Base-by-base conservation (phyloP, 2,329 filamentous ascomycete species). In the Pestalotiopsis sp. region DNA sequence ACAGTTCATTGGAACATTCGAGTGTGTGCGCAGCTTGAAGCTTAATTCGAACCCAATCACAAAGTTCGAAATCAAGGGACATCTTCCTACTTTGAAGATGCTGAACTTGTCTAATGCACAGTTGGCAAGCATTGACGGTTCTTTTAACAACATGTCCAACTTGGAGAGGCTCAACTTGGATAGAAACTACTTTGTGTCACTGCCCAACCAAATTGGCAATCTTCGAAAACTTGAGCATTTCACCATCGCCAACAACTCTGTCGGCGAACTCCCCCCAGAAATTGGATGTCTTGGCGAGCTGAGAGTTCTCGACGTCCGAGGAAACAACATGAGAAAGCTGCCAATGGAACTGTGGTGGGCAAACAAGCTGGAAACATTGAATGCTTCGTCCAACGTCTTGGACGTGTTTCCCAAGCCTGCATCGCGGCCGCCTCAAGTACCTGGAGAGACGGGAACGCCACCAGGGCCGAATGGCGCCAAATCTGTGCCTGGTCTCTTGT, bases 331-430 rank as follows among this genome's bases (percentile, higher is more conserved):
- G 68, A 92, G 91, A 72, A 92, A 92, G 75, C 84, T 99, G 39
- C 96, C 96, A 2, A 90, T 93, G 77, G 96, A 99, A 77, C 87
- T 99, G n/a, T 99, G 96, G 96, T 95, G 93, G 85, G 95, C 95
- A 65, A 91, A 92, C 74, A 94, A 92, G 77, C 82, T 99, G 67
- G 95, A 98, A 80, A 95, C 92, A 0, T 87, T 99, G 69, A 99
- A 99, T 75, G 91, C 97, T 13, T 98, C 95, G 0, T 98, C 96
- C 12, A 99, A 99, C 74, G 91, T 98, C 6, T 85, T 99, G 23
- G 92, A 95, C 64, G 90, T 89, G 56, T 98, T 99, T 77, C 96
- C 96, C 1, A 98, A 97, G 77, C 93, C 93, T 25, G 87, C 91
- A 1, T 92, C 92, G 9, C 90, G 93, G 62, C 83, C 90, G 61